These are phyloP conservation scores for Chimonanthus praecox DNA, from an alignment of 164 flowering plant species.

Conservation along the genomic window DNA sequence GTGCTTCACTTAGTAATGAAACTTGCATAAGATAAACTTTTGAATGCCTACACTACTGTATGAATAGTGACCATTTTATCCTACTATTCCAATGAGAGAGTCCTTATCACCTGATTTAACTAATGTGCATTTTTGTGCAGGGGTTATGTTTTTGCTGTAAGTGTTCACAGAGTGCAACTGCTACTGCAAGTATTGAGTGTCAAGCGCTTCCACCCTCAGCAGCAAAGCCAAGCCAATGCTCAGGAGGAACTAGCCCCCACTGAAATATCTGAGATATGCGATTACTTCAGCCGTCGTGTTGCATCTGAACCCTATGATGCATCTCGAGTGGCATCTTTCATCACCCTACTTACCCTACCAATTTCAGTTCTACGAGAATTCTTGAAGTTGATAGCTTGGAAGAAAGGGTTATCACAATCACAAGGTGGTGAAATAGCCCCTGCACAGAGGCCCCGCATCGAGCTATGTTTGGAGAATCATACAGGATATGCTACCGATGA, in stretches of 20 bases:
- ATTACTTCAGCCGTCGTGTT: constrained; percentile 96
- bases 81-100: not conserved
- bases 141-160: constrained; percentile 97
- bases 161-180: constrained; percentile 96
- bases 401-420: constrained; percentile 68
- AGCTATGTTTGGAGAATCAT: constrained; percentile 90
- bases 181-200: constrained; percentile 93
- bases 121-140: constrained; percentile 31
- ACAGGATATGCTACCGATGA: constrained; percentile 44
- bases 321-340: constrained; percentile 98
- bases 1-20: too few relatives aligned
- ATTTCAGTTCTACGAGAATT: constrained; percentile 90
- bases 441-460: constrained; percentile 78
- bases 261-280: constrained; percentile 91
- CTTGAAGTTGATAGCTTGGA: constrained; percentile 95
- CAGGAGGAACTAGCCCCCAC: constrained; percentile 78
- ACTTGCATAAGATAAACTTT: too few relatives aligned
- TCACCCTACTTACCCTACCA: constrained; percentile 91
- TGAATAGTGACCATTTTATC: too few relatives aligned
- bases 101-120: not conserved
- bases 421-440: constrained; percentile 78
- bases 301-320: constrained; percentile 99
- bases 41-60: too few relatives aligned
- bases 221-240: constrained; percentile 44
- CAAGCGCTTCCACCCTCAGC: constrained; percentile 87